Percentiles rank a stretch among this genome's conserved stretches.
Evolutionary conservation across 441 rosid species (phyloP).

Genomic region (Rhodomyrtus psidioides): DNA sequence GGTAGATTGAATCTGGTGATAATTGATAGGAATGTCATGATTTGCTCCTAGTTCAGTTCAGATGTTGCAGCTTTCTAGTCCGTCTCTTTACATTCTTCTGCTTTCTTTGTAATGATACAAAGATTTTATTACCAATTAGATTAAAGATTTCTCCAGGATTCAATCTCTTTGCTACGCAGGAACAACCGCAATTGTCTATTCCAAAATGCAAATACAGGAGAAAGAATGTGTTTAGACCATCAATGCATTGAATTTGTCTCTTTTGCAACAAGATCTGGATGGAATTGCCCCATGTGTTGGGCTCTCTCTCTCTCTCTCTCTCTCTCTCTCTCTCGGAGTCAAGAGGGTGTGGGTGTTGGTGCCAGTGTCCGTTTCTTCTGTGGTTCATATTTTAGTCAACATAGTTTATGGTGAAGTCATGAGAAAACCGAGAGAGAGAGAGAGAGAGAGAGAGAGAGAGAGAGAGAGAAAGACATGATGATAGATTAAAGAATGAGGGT

Average conservation of each 20-base stretch:
- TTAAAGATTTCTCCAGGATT: background rate
- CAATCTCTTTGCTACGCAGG: background rate
- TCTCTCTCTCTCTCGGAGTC: background rate
- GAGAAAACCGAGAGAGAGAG: background rate
- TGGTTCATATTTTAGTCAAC: background rate
- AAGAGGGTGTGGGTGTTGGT: background rate
- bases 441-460: background rate
- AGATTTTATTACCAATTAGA: background rate
- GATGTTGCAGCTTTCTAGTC: background rate
- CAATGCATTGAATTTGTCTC: background rate
- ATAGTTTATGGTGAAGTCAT: background rate
- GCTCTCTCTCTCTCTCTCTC: background rate
- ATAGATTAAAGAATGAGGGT: background rate
- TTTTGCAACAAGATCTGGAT: background rate
- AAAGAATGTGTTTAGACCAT: background rate
- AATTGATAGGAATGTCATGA: background rate
- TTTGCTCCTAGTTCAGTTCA: background rate
- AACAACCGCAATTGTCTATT: background rate
- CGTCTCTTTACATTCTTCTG: background rate
- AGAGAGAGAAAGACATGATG: background rate
- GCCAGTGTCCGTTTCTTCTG: background rate
- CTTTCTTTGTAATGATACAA: background rate
- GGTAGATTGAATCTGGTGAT: background rate
- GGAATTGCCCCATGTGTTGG: background rate
- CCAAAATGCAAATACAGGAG: background rate